Conservation (phyloP, 345 rosid genomes). For the Punica granatum region DNA sequence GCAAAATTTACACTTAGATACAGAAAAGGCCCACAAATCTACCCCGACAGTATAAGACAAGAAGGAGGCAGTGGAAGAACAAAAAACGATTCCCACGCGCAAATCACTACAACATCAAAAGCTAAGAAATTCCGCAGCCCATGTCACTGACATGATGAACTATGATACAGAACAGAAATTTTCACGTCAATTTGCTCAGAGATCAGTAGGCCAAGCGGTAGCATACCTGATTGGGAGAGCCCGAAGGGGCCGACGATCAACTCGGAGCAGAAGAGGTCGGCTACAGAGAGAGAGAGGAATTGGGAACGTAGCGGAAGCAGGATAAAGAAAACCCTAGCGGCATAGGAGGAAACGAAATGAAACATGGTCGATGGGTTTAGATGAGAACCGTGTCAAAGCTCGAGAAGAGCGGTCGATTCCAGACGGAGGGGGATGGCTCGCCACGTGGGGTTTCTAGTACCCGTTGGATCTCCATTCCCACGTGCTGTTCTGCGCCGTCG, state of each 20-base stretch:
- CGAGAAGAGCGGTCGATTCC: neutral
- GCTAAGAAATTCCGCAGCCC: neutral
- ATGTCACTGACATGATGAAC: neutral
- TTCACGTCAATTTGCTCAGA: neutral
- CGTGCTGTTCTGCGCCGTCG: neutral
- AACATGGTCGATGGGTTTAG: neutral
- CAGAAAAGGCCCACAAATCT: neutral
- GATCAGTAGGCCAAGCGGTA: neutral
- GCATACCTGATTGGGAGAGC: neutral
- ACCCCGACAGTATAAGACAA: neutral
- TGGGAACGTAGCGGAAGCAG: neutral
- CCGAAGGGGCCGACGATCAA: neutral
- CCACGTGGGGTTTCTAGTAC: neutral
- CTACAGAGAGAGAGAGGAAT: neutral
- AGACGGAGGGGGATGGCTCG: neutral
- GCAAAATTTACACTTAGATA: neutral
- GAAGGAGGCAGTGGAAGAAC: neutral
- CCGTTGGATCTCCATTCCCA: neutral
- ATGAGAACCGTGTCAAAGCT: neutral
- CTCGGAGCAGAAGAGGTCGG: neutral
- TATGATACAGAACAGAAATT: neutral
- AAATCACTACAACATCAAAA: neutral
- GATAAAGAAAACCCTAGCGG: neutral
- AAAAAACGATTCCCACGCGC: neutral
- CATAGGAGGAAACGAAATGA: neutral